These are phyloP conservation scores for Aspergillus terreus DNA, from an alignment of 2,329 filamentous ascomycete genomes.

Conservation along the genomic window DNA sequence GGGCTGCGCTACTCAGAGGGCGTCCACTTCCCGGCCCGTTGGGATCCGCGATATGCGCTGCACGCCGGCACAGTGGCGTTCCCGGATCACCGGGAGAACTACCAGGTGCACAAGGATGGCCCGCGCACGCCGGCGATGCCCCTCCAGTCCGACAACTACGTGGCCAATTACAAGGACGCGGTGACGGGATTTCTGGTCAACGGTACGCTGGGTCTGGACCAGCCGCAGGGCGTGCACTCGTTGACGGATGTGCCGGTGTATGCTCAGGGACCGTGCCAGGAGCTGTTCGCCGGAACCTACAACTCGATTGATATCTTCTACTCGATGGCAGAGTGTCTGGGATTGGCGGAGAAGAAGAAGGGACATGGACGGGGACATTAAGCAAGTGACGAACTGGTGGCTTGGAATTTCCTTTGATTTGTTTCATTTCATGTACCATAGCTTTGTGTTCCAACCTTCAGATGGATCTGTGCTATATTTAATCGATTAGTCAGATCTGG, in stretches of 20 bases:
- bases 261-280: conserved; percentile 73
- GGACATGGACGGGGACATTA: neutral
- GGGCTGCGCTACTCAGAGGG: conserved; percentile 65
- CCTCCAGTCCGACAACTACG: conserved; percentile 56
- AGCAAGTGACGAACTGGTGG: neutral
- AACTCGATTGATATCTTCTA: conserved; percentile 41
- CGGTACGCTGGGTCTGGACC: conserved; percentile 64
- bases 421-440: neutral
- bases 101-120: conserved; percentile 63
- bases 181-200: conserved; percentile 68
- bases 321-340: conserved; percentile 38
- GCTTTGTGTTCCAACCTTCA: neutral
- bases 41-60: conserved; percentile 80
- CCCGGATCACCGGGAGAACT: conserved; percentile 75
- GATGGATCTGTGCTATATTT: too few species aligned
- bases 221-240: conserved; percentile 69
- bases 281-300: conserved; percentile 58
- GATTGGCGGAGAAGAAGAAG: conserved; percentile 25
- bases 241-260: conserved; percentile 77
- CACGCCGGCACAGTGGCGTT: conserved; percentile 67
- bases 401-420: neutral
- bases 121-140: conserved; percentile 60
- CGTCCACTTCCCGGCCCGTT: conserved; percentile 74
- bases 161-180: conserved; percentile 65
- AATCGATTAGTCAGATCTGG: too few species aligned